Evolutionary conservation across 2,329 filamentous ascomycete species (phyloP).

Genomic region (Fusarium tupiense): DNA sequence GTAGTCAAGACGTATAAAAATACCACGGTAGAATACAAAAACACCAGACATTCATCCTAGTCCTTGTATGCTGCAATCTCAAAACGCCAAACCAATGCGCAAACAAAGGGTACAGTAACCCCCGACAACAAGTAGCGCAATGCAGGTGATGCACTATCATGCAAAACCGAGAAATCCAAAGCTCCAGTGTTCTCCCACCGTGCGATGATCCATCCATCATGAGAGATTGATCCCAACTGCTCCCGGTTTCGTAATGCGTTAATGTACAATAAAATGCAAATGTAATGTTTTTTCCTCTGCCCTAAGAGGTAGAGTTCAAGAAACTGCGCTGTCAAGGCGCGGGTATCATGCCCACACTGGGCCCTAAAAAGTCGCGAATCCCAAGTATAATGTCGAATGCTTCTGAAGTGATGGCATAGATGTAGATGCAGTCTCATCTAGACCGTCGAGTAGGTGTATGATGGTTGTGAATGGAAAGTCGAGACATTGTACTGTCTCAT

Average conservation of each 20-base stretch:
- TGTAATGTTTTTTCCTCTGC: constrained; percentile 7
- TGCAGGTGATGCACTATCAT: constrained; percentile 31
- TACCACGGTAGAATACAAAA: constrained; percentile 35
- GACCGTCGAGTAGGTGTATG: constrained; percentile 11
- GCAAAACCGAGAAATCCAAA: constrained; percentile 36
- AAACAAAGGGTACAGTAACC: constrained; percentile 9
- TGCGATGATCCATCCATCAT: constrained; percentile 34
- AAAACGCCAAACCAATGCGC: constrained; percentile 37
- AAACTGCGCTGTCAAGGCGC: constrained; percentile 39
- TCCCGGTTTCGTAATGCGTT: constrained; percentile 42
- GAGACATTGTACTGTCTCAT: background rate
- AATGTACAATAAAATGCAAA: constrained; percentile 41
- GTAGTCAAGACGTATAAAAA: constrained; percentile 22
- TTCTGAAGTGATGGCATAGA: constrained; percentile 21
- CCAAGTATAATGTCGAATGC: constrained; percentile 25
- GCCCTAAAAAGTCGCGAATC: constrained; percentile 38
- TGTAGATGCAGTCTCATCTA: constrained; percentile 3
- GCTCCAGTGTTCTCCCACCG: constrained; percentile 35
- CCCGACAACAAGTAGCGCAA: constrained; percentile 13
- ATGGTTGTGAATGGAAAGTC: background rate
- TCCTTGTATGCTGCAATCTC: constrained; percentile 30
- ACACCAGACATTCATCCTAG: constrained; percentile 31
- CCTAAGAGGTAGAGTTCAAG: constrained; percentile 23
- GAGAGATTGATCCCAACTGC: constrained; percentile 21
- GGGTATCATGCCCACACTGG: constrained; percentile 46